phyloP scores from a whole-genome alignment of 352 stramenopile genomes.

The Phytophthora palmivora region DNA sequence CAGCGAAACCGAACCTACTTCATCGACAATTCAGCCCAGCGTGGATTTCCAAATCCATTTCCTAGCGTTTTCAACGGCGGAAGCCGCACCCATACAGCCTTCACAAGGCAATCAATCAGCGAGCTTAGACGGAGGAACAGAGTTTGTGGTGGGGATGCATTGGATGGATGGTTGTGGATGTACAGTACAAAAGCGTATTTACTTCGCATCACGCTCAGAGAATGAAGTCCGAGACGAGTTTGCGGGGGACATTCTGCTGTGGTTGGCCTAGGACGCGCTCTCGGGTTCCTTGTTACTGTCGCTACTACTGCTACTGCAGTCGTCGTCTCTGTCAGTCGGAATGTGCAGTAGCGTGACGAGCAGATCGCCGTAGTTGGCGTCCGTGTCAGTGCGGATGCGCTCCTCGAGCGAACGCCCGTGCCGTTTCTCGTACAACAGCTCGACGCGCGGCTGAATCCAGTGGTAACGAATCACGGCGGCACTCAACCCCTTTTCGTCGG shows the following conservation, averaged over 20 bases:
- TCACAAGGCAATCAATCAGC: background rate
- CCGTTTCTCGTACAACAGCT: conserved; percentile 50
- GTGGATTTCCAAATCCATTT: too few relatives aligned
- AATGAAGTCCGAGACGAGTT: too few relatives aligned
- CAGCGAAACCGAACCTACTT: too few relatives aligned
- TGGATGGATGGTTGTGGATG: too few relatives aligned
- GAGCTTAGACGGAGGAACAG: too few relatives aligned
- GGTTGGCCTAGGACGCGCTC: background rate
- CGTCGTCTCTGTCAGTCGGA: conserved; percentile 16
- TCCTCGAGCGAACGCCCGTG: conserved; percentile 56
- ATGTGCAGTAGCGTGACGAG: conserved; percentile 59
- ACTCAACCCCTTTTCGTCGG: conserved; percentile 65
- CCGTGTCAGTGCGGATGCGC: conserved; percentile 61
- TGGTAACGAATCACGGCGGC: conserved; percentile 65
- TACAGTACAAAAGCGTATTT: conserved; percentile 25
- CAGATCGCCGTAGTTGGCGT: conserved; percentile 61
- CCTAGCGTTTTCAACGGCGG: conserved; percentile 4
- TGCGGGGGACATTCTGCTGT: too few relatives aligned
- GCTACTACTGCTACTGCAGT: conserved; percentile 3
- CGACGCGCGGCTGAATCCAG: conserved; percentile 46
- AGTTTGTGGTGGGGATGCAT: too few relatives aligned
- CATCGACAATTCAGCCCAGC: too few relatives aligned
- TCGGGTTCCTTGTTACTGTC: conserved; percentile 12
- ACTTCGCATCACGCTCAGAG: conserved; percentile 2
- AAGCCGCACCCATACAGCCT: background rate